These are phyloP conservation scores for Lepiota subincarnata DNA, from an alignment of 768 basidiomycete species.

Conservation along the genomic window DNA sequence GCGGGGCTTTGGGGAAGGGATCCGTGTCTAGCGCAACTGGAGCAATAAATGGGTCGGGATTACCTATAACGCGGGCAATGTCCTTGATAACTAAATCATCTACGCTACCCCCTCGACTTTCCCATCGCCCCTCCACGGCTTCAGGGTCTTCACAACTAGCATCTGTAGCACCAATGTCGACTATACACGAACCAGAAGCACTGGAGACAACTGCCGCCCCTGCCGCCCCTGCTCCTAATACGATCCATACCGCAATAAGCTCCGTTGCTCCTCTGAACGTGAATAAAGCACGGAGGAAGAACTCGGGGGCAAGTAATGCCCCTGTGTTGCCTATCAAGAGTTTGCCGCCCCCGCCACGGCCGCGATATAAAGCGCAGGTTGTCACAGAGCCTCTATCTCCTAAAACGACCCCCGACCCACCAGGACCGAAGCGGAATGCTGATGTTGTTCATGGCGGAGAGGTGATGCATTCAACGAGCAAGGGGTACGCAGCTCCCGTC, in stretches of 20 bases:
- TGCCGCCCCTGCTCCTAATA: conserved; percentile 7
- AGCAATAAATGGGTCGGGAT: neutral
- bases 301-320: conserved; percentile 9
- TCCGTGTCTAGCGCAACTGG: neutral
- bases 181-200: conserved; percentile 6
- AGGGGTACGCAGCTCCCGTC: conserved; percentile 22
- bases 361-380: conserved; percentile 26
- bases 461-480: neutral
- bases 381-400: conserved; percentile 11
- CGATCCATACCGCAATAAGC: conserved; percentile 11
- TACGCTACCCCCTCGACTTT: neutral
- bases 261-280: conserved; percentile 18
- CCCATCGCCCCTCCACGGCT: conserved; percentile 5
- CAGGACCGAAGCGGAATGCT: neutral
- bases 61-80: neutral
- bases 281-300: neutral
- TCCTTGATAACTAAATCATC: conserved; percentile 1
- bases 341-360: conserved; percentile 57
- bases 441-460: conserved; percentile 4
- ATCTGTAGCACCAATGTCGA: conserved; percentile 1
- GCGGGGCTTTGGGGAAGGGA: neutral
- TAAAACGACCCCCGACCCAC: too few relatives aligned
- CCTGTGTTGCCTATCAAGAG: conserved; percentile 29
- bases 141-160: neutral
- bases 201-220: conserved; percentile 4